Evolutionary conservation across 805 yeast genomes (phyloP).

Genomic region (Metschnikowia anglica): DNA sequence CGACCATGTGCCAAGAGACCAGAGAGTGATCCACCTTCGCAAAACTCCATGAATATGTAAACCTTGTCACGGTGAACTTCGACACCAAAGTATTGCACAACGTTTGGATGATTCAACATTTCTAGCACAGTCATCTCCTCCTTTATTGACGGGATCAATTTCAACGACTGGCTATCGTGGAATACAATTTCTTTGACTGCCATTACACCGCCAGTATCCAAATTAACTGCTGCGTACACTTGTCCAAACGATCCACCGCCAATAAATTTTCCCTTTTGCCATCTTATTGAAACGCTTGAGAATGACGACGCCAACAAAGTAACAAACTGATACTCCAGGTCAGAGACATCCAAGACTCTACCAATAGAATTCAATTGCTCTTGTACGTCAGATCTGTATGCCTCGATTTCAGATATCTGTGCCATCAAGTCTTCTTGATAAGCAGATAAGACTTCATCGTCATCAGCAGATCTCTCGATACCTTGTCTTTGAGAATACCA

Average conservation of each 20-base stretch:
- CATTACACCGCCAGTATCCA: conserved; percentile 93
- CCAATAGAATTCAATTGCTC: conserved; percentile 60
- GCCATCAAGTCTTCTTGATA: conserved; percentile 68
- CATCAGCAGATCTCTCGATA: conserved; percentile 44
- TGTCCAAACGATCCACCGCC: conserved; percentile 97
- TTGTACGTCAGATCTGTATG: conserved; percentile 45
- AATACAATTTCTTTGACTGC: conserved; percentile 95
- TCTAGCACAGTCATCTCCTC: conserved; percentile 97
- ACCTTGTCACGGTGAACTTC: conserved; percentile 96
- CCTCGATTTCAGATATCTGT: conserved; percentile 65
- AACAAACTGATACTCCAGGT: conserved; percentile 82
- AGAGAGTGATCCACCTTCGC: conserved; percentile 93
- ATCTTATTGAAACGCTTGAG: conserved; percentile 86
- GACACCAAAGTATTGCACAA: conserved; percentile 94
- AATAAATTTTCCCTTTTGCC: conserved; percentile 93
- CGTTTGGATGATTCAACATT: conserved; percentile 92
- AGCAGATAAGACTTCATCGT: conserved; percentile 41
- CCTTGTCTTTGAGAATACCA: conserved; percentile 55
- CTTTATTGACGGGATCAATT: conserved; percentile 80
- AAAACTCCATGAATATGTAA: conserved; percentile 94
- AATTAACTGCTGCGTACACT: conserved; percentile 86
- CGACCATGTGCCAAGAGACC: conserved; percentile 85
- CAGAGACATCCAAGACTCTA: conserved; percentile 82
- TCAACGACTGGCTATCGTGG: conserved; percentile 82
- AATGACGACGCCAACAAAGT: conserved; percentile 85